phyloP scores from a whole-genome alignment of 164 flowering plant species.

The Houttuynia cordata region DNA sequence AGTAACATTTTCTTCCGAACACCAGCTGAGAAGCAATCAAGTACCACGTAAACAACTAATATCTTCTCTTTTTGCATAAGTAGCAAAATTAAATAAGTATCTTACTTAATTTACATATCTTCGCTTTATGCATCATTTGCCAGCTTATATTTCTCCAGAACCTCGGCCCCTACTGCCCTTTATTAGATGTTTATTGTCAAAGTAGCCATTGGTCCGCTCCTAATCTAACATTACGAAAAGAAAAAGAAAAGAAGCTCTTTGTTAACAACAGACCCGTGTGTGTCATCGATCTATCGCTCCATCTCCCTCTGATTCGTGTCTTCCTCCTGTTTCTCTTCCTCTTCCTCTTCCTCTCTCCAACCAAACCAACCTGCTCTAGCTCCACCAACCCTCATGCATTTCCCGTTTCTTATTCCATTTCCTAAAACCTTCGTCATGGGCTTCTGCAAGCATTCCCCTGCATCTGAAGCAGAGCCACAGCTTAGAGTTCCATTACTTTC shows the following conservation, averaged over 20 bases:
- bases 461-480: conserved; percentile 10
- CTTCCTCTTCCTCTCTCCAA: not conserved
- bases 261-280: conserved; percentile 2
- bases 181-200: conserved; percentile 7
- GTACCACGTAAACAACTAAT: too few species aligned
- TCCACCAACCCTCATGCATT: not conserved
- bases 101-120: too few species aligned
- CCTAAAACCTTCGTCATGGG: conserved; percentile 4
- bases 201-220: conserved; percentile 22
- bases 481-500: conserved; percentile 34
- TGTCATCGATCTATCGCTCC: conserved; percentile 5
- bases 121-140: too few species aligned
- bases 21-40: too few species aligned
- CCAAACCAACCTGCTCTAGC: not conserved
- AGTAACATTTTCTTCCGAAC: too few species aligned
- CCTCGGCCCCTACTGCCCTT: not conserved
- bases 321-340: not conserved
- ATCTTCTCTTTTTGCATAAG: too few species aligned
- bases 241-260: not conserved
- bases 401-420: not conserved
- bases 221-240: conserved; percentile 1
- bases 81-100: too few species aligned
- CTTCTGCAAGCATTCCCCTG: conserved; percentile 7
- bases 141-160: too few species aligned
- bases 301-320: not conserved